Conservation (phyloP, 2,329 filamentous ascomycete species). For the Aphanocladium album region DNA sequence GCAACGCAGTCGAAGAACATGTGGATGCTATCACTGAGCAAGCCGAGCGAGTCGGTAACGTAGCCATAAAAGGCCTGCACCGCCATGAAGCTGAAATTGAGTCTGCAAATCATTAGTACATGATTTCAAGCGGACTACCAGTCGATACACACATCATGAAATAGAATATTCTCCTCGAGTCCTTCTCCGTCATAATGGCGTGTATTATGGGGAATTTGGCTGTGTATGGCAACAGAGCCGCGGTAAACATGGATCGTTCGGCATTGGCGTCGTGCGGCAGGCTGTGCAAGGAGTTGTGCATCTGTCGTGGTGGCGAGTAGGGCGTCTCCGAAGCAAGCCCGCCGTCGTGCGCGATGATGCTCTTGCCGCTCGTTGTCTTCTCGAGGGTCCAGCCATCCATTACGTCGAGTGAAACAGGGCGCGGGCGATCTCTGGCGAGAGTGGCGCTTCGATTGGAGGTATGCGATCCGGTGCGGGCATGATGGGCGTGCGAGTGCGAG, state of each 20-base stretch:
- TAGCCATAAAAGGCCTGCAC: slow-evolving; percentile 94
- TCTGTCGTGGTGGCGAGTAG: slow-evolving; percentile 22
- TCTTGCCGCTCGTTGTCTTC: slow-evolving; percentile 36
- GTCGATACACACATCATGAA: slow-evolving; percentile 68
- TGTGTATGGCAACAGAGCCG: slow-evolving; percentile 63
- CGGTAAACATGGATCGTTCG: slow-evolving; percentile 64
- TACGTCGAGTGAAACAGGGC: slow-evolving; percentile 29
- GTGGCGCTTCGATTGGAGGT: slow-evolving; percentile 25
- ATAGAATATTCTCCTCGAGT: slow-evolving; percentile 93
- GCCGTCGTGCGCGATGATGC: slow-evolving; percentile 30
- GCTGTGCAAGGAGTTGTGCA: slow-evolving; percentile 16
- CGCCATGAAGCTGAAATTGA: slow-evolving; percentile 93
- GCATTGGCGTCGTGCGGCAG: slow-evolving; percentile 34
- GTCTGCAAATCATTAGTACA: slow-evolving; percentile 41
- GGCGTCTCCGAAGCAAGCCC: slow-evolving; percentile 24
- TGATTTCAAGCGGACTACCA: slow-evolving; percentile 10
- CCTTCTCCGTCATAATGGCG: slow-evolving; percentile 81
- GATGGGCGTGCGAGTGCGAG: slow-evolving; percentile 16
- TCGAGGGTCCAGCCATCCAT: slow-evolving; percentile 38
- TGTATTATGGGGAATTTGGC: slow-evolving; percentile 73
- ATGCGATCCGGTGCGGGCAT: slow-evolving; percentile 27
- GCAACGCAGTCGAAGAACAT: slow-evolving; percentile 99
- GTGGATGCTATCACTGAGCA: slow-evolving; percentile 97
- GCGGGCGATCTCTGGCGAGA: slow-evolving; percentile 26
- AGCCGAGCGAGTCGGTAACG: slow-evolving; percentile 82